A percentile compares a stretch with the other conserved stretches of the same genome.
Conservation (phyloP, 495 filamentous ascomycete genomes). For the Xylaria sp. region DNA sequence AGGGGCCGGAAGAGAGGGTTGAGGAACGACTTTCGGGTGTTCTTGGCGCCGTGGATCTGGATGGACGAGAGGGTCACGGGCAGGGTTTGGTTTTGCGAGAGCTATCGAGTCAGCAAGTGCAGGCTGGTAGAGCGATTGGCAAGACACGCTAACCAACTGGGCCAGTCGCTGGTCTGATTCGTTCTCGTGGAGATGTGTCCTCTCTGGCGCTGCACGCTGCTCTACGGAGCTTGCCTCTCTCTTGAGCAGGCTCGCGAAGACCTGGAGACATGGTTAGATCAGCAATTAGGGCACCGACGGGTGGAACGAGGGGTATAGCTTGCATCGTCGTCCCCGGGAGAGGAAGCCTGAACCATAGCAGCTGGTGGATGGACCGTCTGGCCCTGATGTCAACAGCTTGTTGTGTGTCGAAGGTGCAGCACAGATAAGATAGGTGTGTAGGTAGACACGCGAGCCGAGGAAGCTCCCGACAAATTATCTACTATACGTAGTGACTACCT, state of each 20-base stretch:
- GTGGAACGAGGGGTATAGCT: slow-evolving; percentile 9
- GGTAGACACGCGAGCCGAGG: neutral
- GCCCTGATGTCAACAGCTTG: neutral
- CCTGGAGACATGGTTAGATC: slow-evolving; percentile 27
- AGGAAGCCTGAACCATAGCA: slow-evolving; percentile 35
- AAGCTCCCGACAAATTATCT: neutral
- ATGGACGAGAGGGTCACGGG: slow-evolving; percentile 80
- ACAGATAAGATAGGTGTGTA: neutral
- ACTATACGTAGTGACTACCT: too few species aligned
- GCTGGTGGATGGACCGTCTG: neutral
- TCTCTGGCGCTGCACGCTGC: slow-evolving; percentile 31
- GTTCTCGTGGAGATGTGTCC: slow-evolving; percentile 30
- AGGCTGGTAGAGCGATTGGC: neutral
- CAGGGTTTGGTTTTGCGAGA: slow-evolving; percentile 76
- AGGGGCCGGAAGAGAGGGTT: slow-evolving; percentile 79
- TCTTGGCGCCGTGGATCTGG: slow-evolving; percentile 75
- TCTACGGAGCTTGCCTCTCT: slow-evolving; percentile 36
- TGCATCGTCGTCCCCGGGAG: slow-evolving; percentile 37
- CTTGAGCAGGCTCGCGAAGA: slow-evolving; percentile 40
- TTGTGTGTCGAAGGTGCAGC: neutral
- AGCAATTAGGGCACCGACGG: slow-evolving; percentile 9
- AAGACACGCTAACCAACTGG: slow-evolving; percentile 36
- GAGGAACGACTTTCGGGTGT: slow-evolving; percentile 82
- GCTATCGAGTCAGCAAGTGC: slow-evolving; percentile 44
- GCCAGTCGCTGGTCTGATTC: slow-evolving; percentile 37